phyloP scores from a whole-genome alignment of 1,139 yeast genomes.

The Saccharomyces hybrid region DNA sequence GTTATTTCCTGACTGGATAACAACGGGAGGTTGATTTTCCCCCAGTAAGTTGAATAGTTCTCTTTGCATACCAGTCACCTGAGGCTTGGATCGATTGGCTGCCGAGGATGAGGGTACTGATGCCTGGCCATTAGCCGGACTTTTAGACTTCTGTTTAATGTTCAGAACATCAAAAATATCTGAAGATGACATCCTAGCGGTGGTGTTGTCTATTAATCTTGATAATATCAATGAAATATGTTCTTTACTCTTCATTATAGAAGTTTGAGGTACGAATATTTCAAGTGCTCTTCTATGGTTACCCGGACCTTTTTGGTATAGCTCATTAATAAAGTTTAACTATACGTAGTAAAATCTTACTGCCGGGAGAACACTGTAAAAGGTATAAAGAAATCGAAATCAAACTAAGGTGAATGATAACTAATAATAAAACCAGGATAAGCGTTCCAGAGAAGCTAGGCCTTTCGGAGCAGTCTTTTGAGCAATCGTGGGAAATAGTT shows the following conservation, averaged over 20 bases:
- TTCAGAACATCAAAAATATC: constrained; percentile 78
- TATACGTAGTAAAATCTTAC: not conserved
- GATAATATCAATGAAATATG: not conserved
- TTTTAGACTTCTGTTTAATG: constrained; percentile 38
- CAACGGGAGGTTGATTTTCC: constrained; percentile 84
- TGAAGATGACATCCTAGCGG: constrained; percentile 37
- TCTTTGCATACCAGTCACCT: constrained; percentile 78
- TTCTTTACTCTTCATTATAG: not conserved
- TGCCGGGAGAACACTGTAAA: not conserved
- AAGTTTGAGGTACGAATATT: not conserved
- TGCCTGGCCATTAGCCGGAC: constrained; percentile 27
- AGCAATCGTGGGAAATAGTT: constrained; percentile 62
- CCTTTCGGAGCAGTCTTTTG: constrained; percentile 12
- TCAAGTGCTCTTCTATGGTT: too few relatives aligned
- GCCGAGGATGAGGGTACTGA: constrained; percentile 14
- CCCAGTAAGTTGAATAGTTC: constrained; percentile 85
- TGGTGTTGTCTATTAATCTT: not conserved
- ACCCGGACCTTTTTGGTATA: not conserved
- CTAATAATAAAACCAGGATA: constrained; percentile 41
- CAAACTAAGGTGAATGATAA: constrained; percentile 6
- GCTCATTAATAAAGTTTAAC: not conserved
- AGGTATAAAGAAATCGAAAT: not conserved
- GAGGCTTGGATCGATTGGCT: constrained; percentile 30
- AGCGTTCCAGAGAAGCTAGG: constrained; percentile 63
- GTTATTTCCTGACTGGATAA: constrained; percentile 45